These are phyloP conservation scores for Chaetomium sp. DNA, from an alignment of 2,329 filamentous ascomycete species.

Conservation along the genomic window DNA sequence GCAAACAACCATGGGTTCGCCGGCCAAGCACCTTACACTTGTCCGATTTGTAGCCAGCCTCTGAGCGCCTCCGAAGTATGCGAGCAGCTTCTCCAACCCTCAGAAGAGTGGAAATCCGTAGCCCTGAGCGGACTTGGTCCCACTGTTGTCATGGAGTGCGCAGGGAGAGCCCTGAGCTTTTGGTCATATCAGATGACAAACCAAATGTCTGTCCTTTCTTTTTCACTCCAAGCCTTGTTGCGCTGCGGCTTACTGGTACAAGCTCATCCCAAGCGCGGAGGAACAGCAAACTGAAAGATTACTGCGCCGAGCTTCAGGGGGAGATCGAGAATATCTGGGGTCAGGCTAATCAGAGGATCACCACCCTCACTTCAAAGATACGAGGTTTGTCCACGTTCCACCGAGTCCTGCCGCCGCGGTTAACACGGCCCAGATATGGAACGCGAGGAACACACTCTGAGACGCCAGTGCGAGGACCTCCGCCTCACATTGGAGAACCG, in stretches of 20 bases:
- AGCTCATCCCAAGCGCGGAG: conserved; percentile 26
- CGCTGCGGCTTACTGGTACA: conserved; percentile 22
- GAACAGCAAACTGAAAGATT: conserved; percentile 28
- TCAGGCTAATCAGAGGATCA: conserved; percentile 29
- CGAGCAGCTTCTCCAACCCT: conserved; percentile 68
- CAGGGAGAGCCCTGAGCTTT: conserved; percentile 75
- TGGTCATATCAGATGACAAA: conserved; percentile 86
- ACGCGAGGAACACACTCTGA: conserved; percentile 62
- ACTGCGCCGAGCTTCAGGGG: conserved; percentile 25
- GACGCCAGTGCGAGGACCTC: conserved; percentile 73
- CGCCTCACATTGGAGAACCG: conserved; percentile 69
- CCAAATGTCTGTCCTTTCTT: conserved; percentile 66
- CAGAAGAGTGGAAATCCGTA: conserved; percentile 87
- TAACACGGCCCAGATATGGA: conserved; percentile 51
- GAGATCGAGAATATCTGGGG: conserved; percentile 29
- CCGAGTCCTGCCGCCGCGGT: background rate
- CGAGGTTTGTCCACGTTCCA: conserved; percentile 22
- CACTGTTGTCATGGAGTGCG: conserved; percentile 82
- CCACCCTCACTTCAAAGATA: conserved; percentile 27
- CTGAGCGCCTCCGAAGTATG: conserved; percentile 71
- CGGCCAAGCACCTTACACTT: conserved; percentile 56
- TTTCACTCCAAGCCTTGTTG: background rate
- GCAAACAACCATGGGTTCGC: conserved; percentile 66
- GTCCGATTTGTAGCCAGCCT: conserved; percentile 73
- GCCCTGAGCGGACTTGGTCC: conserved; percentile 82